A percentile compares a stretch with the other conserved stretches of the same genome.
Conservation (phyloP, 495 filamentous ascomycete species). For the Neurospora sp. region DNA sequence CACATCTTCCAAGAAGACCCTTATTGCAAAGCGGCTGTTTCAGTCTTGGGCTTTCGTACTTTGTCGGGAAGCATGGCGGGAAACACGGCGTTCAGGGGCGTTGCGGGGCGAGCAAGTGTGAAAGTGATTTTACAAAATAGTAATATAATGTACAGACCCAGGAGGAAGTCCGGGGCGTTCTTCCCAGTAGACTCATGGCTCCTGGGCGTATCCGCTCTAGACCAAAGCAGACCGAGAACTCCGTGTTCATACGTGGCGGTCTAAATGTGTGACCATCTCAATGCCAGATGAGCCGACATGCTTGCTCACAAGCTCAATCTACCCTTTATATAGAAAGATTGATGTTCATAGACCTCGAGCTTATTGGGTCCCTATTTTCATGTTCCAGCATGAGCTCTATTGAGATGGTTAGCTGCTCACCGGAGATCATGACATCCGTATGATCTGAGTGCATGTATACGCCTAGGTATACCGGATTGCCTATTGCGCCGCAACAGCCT, state of each 20-base stretch:
- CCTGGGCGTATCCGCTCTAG: too few relatives aligned
- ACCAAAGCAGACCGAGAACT: not conserved
- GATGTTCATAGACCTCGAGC: not conserved
- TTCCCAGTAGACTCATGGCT: not conserved
- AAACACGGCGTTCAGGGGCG: not conserved
- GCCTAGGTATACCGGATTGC: not conserved
- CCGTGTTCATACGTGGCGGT: not conserved
- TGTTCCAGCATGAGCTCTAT: not conserved
- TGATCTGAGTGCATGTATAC: not conserved
- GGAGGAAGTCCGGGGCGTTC: not conserved
- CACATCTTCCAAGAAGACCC: not conserved
- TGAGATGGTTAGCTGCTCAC: not conserved
- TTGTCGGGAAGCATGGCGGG: not conserved
- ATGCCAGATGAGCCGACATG: not conserved
- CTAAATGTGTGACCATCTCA: not conserved
- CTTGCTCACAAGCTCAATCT: not conserved
- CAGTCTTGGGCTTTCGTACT: not conserved
- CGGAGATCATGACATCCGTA: not conserved
- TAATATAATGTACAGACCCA: not conserved
- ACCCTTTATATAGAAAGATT: not conserved
- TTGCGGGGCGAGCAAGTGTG: not conserved
- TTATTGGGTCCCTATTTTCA: not conserved
- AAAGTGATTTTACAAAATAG: not conserved
- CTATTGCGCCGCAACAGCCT: not conserved
- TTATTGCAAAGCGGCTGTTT: not conserved